Base-by-base conservation (phyloP, 225 moss, liverwort and hornwort genomes). In the Asterella californica region DNA sequence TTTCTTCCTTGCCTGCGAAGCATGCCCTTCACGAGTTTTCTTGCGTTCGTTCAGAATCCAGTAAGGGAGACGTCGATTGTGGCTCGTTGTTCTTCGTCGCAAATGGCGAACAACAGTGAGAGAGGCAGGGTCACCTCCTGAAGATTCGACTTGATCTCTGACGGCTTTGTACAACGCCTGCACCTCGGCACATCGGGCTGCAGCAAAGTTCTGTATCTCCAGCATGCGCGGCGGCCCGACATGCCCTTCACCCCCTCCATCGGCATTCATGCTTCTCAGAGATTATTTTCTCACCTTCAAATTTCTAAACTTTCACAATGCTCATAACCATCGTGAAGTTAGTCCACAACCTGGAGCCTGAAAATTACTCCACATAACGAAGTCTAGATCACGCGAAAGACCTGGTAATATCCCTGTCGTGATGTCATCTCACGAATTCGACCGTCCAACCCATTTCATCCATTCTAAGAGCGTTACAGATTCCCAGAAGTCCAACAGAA, bases 51-150 rank as follows among this genome's bases (percentile, higher is more conserved):
- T 92, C 37, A 78, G 88, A 57, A 76, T 57, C 78, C 78, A 78
- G 80, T 87, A 93, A 5, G 86, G 86, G 34, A 82, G 83, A 5
- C 92, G 99, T 49, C 99, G 95, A 84, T 88, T 92, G 87, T 99
- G 92, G 74, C 94, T 94, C 25, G 93, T 86, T 42, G 95, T 95
- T 82, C 99, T 91, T 57, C 99, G 88, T 53, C 99, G 89, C 76
- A 99, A 83, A 70, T 92, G 93, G 19, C 93, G 91, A 65, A 93
- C 86, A 50, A 89, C 85, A 25, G 62, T 73, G 47, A 78, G 71
- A 48, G 75, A 80, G 78, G 72, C 48, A 70, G 8, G 57, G 67
- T 9, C 77, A n/a, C 70, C 81, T 69, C 75, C 71, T 2, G 69
- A 50, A 42, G 52, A 64, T 78, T 68, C 79, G 60, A 70, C 79